Base-by-base conservation (phyloP, 2,329 filamentous ascomycete species). In the Botrytis fragariae region DNA sequence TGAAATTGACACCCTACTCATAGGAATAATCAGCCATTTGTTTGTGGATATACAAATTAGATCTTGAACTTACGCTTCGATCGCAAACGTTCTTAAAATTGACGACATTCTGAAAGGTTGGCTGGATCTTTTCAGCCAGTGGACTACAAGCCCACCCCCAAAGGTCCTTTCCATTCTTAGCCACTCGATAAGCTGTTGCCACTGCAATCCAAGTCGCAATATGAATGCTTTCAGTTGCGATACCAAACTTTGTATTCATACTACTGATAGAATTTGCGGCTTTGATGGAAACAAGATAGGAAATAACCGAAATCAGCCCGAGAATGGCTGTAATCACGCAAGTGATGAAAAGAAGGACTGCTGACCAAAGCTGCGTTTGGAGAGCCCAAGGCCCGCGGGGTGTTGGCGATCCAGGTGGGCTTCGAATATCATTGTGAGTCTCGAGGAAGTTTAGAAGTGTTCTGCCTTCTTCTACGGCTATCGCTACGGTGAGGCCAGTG, bases 71-170 rank as follows among this genome's bases (percentile, higher is more conserved):
- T 22, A 77, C 76, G 8, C 76, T 76, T 73, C 74, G 70, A 7
- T 64, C n/a, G 32, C 77, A 77, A 51, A 77, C 69, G 8, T 65
- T 70, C 32, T 74, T 45, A n/a, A 78, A 78, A 65, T 77, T 65
- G 37, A 78, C 75, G 10, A 78, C 63, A 0, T 74, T 72, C 16
- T 76, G 54, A n/a, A 78, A 77, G 39, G 65, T 74, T 10, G 71
- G 73, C 60, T 78, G 77, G 22, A 77, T 76, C 18, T 74, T 74
- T 29, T 75, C 48, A 14, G 76, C 76, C 8, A 69, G 9, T 18
- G 73, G 73, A 48, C 69, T 75, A 63, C 75, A 78, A 2, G 75
- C 76, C 75, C 77, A 78, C 3, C 74, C 75, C 77, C 75, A 78
- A 4, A 78, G 72, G 73, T 78, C 74, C 14, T 74, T 75, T 18